A percentile compares a stretch with the other conserved stretches of the same genome.
Conservation (phyloP, 805 yeast species). For the Hanseniaspora thailandica region DNA sequence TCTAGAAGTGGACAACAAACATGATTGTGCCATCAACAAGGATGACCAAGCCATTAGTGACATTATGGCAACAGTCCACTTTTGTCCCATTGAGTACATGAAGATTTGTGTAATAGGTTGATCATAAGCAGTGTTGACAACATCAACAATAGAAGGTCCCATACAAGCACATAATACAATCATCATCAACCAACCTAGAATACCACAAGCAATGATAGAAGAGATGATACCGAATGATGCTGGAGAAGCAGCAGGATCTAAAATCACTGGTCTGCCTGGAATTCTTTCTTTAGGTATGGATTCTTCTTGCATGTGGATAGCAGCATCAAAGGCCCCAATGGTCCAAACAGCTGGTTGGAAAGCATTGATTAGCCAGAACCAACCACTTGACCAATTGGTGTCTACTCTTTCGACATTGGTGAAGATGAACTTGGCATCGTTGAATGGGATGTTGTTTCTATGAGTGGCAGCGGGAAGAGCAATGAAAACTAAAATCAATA, state of each 20-base stretch:
- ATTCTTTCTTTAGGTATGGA: conserved; percentile 44
- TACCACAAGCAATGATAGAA: conserved; percentile 44
- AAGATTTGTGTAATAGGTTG: conserved; percentile 57
- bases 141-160: conserved; percentile 33
- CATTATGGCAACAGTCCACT: conserved; percentile 57
- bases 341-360: conserved; percentile 68
- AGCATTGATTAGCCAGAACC: conserved; percentile 40
- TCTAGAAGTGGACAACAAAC: conserved; percentile 33
- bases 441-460: conserved; percentile 26
- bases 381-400: conserved; percentile 47
- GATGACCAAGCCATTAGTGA: conserved; percentile 47
- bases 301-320: conserved; percentile 65
- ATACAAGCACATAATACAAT: conserved; percentile 47
- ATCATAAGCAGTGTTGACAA: conserved; percentile 40
- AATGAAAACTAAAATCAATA: conserved; percentile 41
- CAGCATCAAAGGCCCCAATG: conserved; percentile 61
- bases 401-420: conserved; percentile 39
- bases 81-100: conserved; percentile 48
- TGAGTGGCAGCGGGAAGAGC: conserved; percentile 46
- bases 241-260: conserved; percentile 38
- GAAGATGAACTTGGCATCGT: conserved; percentile 45
- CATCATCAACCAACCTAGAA: conserved; percentile 46
- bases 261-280: conserved; percentile 9
- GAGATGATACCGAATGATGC: conserved; percentile 42
- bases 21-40: conserved; percentile 39